Conservation (phyloP, 2,329 filamentous ascomycete species). For the Colletotrichum tropicale region DNA sequence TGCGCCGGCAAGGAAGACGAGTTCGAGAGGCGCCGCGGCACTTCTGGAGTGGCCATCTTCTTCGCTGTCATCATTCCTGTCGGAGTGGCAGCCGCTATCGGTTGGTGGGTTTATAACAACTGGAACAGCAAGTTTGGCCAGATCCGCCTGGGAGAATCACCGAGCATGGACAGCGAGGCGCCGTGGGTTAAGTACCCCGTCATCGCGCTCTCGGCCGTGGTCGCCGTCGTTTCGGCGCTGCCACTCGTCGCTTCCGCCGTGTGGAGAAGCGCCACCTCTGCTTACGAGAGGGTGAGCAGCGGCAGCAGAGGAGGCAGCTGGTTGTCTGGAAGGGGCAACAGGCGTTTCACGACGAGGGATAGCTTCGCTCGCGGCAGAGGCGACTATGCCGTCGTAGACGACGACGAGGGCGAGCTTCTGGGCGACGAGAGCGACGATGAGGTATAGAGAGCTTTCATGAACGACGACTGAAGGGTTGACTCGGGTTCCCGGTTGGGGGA, state of each 20-base stretch:
- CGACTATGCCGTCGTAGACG: conserved; percentile 89
- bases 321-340: conserved; percentile 58
- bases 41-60: conserved; percentile 78
- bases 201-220: conserved; percentile 69
- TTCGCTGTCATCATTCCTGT: conserved; percentile 83
- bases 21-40: conserved; percentile 73
- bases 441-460: conserved; percentile 41
- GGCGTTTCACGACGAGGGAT: conserved; percentile 84
- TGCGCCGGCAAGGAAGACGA: conserved; percentile 86
- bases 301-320: conserved; percentile 57
- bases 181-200: conserved; percentile 85
- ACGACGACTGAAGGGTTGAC: background rate
- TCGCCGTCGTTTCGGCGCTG: conserved; percentile 63
- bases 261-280: conserved; percentile 67
- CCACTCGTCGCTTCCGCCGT: conserved; percentile 76
- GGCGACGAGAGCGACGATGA: conserved; percentile 96
- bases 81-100: conserved; percentile 69
- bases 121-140: conserved; percentile 92
- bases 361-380: conserved; percentile 86
- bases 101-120: conserved; percentile 84
- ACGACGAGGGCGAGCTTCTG: conserved; percentile 92
- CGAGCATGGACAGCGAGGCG: conserved; percentile 69
- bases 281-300: conserved; percentile 53
- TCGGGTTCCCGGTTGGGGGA: background rate
- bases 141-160: conserved; percentile 81